Percentiles rank a stretch among this genome's conserved stretches.
Evolutionary conservation across 805 yeast species (phyloP).

Genomic region (Saccharomycopsis javanensis): DNA sequence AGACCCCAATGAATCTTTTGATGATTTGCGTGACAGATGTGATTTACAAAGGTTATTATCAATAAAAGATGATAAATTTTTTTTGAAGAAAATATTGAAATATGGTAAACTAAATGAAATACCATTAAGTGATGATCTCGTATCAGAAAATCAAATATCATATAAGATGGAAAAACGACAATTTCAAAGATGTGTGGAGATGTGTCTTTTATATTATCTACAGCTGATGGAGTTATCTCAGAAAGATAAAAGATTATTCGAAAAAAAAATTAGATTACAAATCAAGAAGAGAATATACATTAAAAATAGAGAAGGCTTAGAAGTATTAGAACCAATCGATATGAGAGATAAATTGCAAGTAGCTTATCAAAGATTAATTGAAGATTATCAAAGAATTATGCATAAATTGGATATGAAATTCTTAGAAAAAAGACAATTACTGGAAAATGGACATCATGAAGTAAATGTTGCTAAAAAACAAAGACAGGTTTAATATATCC

Average conservation of each 20-base stretch:
- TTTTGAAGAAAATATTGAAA: slow-evolving; percentile 16
- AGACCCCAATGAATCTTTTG: slow-evolving; percentile 90
- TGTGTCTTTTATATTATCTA: slow-evolving; percentile 43
- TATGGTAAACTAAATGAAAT: slow-evolving; percentile 15
- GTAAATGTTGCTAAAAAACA: background rate
- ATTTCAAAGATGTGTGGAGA: slow-evolving; percentile 65
- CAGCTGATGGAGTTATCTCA: slow-evolving; percentile 8
- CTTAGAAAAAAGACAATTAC: slow-evolving; percentile 16
- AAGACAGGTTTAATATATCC: background rate
- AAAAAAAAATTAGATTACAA: slow-evolving; percentile 40
- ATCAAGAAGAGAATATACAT: slow-evolving; percentile 69
- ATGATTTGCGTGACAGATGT: slow-evolving; percentile 76
- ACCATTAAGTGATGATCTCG: slow-evolving; percentile 22
- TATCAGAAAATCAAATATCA: slow-evolving; percentile 35
- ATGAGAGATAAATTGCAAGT: slow-evolving; percentile 62
- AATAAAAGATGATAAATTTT: slow-evolving; percentile 25
- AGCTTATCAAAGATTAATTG: slow-evolving; percentile 59
- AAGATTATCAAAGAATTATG: slow-evolving; percentile 59
- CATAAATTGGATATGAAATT: slow-evolving; percentile 23
- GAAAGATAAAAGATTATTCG: slow-evolving; percentile 24
- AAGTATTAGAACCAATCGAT: slow-evolving; percentile 53
- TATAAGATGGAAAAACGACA: slow-evolving; percentile 71
- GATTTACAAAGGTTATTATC: slow-evolving; percentile 46
- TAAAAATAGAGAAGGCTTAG: slow-evolving; percentile 72
- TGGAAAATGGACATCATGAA: background rate